Base-by-base conservation (phyloP, 768 basidiomycete species). In the Psilocybe subaeruginosa region DNA sequence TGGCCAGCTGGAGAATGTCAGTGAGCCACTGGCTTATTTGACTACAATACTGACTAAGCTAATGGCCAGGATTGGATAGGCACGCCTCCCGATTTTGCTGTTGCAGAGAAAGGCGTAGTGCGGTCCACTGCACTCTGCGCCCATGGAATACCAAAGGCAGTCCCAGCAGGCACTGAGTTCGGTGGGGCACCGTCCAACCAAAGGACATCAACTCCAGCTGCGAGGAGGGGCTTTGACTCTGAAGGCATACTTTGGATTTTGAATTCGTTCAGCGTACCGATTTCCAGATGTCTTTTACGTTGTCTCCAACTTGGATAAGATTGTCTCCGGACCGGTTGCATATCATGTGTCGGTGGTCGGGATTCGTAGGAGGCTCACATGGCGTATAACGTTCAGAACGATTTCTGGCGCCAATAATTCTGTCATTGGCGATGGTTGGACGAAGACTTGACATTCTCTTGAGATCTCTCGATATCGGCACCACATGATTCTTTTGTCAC, bases 61-160 rank as follows among this genome's bases (percentile, higher is more conserved):
- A 78, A 60, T 3, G 76, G 76, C 77, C 77, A 78, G 16, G 70
- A 76, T 58, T 68, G 65, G 7, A 68, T 31, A 5, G 67, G 67
- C 8, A 66, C 14, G 19, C 56, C 58, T 31, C 45, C 59, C 9
- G 46, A 31, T 55, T 61, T 56, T 55, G 30, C 57, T 39, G 48
- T 50, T 31, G 57, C 57, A 50, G 47, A 17, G 23, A 56, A 75
- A 66, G 43, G 74, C 55, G 76, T 78, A 11, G 75, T 77, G 53
- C 72, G 74, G 66, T 78, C 76, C 30, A 77, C 65, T 58, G 76
- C 69, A 19, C 76, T 75, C 64, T 75, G 69, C 17, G 72, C 64
- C 76, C 77, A 77, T 19, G 76, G 76, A 16, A 77, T 60, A 8
- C 77, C 76, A 54, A 77, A 77, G 2, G 75, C 60, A 5, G 74